These are phyloP conservation scores for Hymenoscyphus linearis DNA, from an alignment of 2,329 filamentous ascomycete genomes.

Conservation along the genomic window DNA sequence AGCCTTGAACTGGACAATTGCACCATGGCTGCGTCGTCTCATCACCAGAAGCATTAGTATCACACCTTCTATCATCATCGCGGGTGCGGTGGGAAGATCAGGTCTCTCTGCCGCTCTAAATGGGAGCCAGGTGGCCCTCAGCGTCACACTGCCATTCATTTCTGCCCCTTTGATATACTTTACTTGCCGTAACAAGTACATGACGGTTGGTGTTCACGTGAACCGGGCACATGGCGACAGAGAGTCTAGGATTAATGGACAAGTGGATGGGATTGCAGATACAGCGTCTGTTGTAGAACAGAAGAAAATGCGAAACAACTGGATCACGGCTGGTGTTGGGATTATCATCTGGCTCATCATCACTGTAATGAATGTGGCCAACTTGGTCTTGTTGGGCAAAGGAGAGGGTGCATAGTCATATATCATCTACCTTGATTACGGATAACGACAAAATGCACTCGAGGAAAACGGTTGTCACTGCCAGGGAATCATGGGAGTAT, in stretches of 20 bases:
- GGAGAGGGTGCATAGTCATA: constrained; percentile 10
- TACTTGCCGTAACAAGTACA: constrained; percentile 72
- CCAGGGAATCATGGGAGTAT: too few relatives aligned
- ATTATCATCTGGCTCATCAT: constrained; percentile 68
- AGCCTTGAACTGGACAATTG: constrained; percentile 67
- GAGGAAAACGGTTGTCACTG: too few relatives aligned
- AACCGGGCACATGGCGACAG: constrained; percentile 13
- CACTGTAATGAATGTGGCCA: constrained; percentile 72
- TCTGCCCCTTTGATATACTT: constrained; percentile 80
- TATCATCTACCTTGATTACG: background rate
- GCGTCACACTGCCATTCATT: constrained; percentile 76
- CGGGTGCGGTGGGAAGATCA: constrained; percentile 66
- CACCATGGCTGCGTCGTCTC: constrained; percentile 73
- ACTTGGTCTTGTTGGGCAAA: constrained; percentile 60
- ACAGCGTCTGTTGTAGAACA: constrained; percentile 9
- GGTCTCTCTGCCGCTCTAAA: constrained; percentile 69
- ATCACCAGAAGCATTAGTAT: constrained; percentile 77
- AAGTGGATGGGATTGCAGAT: constrained; percentile 5
- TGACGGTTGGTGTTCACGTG: constrained; percentile 46
- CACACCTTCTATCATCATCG: constrained; percentile 76
- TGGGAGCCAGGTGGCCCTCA: constrained; percentile 72
- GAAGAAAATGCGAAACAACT: constrained; percentile 62
- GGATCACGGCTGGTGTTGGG: constrained; percentile 54
- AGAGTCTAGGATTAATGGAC: constrained; percentile 25
- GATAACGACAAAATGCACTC: too few relatives aligned